Base-by-base conservation (phyloP, 768 basidiomycete species). In the Trametes sanguinea region DNA sequence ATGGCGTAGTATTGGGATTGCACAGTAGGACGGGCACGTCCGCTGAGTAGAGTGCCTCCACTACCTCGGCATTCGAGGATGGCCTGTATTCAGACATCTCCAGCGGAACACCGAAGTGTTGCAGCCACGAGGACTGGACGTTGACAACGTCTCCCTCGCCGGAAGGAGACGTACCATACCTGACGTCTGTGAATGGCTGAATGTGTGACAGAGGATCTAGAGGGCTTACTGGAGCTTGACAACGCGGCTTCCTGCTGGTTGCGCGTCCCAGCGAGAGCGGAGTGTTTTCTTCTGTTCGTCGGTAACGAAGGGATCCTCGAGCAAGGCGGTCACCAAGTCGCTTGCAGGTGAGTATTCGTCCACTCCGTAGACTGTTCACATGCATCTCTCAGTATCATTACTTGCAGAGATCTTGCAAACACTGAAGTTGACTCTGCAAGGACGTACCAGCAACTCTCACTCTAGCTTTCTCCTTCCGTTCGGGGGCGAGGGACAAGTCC, bases 221-320 rank as follows among this genome's bases (percentile, higher is more conserved):
- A 43, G 42, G 42, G 42, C 42, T 43, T 56, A 68, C 67, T 63
- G 62, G 4, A 68, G 46, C 10, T 22, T 59, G 8, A 68, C 44
- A 9, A 9, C 45, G 17, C 58, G 48, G 8, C 35, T 46, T 9
- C 56, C 63, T 14, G 56, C 45, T 4, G 60, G 48, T 32, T 37
- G 50, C 11, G 51, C 9, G 8, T 64, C 55, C 65, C 88, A 88
- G 35, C 89, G 78, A 43, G 76, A 68, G 54, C 77, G 78, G 27
- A 89, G 67, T 7, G 69, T 67, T 35, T 76, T 73, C 52, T 76
- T 79, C 60, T 81, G 77, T 4, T 72, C 67, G 63, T 84, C 81
- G n/a, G 84, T 83, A 2, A 79, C 76, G 65, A 93, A 81, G 13
- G 90, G 90, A 56, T 92, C 85, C 46, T 87, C 82, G 14, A 93